Evolutionary conservation across 2,329 filamentous ascomycete genomes (phyloP), one percentile per base, ranked within the genome.

Genomic region (Hypoxylon sp.): DNA sequence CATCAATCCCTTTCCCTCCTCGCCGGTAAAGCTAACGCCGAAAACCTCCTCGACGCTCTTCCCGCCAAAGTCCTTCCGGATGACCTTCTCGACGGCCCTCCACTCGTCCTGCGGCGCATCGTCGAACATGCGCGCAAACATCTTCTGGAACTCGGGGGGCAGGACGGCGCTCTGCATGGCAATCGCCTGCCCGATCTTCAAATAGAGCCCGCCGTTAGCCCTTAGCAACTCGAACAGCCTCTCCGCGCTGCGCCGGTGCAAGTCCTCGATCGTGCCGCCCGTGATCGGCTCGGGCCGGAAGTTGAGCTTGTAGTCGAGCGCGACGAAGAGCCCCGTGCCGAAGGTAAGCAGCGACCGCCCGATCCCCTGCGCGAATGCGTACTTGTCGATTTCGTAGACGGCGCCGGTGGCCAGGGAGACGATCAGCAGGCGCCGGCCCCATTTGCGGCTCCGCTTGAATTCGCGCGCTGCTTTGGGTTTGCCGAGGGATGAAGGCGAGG

Each of bases 131-230:
- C 91, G 88, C 21, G 91, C 86, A 77, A 99, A 99, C 94, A 98
- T 98, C 75, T 91, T 90, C 83, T 97, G 94, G 74, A 98, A 98
- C 80, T 97, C 94, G 0, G 94, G 93, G 25, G 96, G 96, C 68
- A 99, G 82, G 25, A 98, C 90, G 0, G 95, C 95, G 72, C 92
- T 95, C 84, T 99, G 96, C 96, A 98, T 98, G 13, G 95, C 96
- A 72, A 99, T 95, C 3, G 96, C 96, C 84, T 99, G 96, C 0
- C 96, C 96, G 64, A 99, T 98, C 85, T 99, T 99, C 77, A 98
- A 85, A 77, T 98, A 99, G 17, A 99, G 81, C 0, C 96, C 96
- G 66, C 96, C 95, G 85, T 99, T 99, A 60, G 88, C 83, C 25
- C 93, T 87, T 72, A 98, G 85, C 68, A 99, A 82, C 30, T 95